These are phyloP conservation scores for Gentiana dahurica DNA, from an alignment of 257 asterid species.

Conservation along the genomic window DNA sequence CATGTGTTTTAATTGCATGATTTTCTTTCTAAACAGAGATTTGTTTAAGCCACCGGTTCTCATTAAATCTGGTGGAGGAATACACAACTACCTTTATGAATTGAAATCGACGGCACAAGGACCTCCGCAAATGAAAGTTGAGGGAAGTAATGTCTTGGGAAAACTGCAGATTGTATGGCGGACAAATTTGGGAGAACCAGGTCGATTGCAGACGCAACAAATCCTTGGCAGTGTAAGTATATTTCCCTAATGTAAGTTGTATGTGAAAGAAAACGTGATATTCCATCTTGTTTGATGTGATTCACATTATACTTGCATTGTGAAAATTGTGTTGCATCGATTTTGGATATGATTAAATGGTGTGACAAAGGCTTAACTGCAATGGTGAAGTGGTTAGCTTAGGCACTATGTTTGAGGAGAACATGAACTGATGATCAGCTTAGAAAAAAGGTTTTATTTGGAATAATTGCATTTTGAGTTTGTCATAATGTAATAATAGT, in stretches of 20 bases:
- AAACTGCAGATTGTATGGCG: conserved; percentile 99
- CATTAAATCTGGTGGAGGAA: conserved; percentile 84
- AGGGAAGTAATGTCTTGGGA: conserved; percentile 90
- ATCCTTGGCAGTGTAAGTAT: conserved; percentile 89
- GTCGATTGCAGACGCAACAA: conserved; percentile 94
- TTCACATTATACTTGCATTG: too few relatives aligned
- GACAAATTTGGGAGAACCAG: conserved; percentile 98
- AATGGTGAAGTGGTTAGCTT: too few relatives aligned
- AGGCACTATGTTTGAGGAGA: too few relatives aligned
- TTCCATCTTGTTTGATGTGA: background rate
- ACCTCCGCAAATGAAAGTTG: conserved; percentile 49
- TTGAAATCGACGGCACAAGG: conserved; percentile 57
- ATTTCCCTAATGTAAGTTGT: background rate
- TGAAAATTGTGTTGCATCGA: too few relatives aligned
- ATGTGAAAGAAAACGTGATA: background rate
- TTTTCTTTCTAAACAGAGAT: conserved; percentile 35
- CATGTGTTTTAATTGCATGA: background rate
- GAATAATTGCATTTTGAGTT: too few relatives aligned
- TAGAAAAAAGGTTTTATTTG: too few relatives aligned
- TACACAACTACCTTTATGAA: conserved; percentile 82
- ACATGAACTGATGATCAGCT: too few relatives aligned
- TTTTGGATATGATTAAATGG: too few relatives aligned
- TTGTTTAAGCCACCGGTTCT: conserved; percentile 65
- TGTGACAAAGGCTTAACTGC: too few relatives aligned
- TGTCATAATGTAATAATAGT: too few relatives aligned